phyloP scores from a whole-genome alignment of 169 alveolate species.

The Eimeria falciformis region DNA sequence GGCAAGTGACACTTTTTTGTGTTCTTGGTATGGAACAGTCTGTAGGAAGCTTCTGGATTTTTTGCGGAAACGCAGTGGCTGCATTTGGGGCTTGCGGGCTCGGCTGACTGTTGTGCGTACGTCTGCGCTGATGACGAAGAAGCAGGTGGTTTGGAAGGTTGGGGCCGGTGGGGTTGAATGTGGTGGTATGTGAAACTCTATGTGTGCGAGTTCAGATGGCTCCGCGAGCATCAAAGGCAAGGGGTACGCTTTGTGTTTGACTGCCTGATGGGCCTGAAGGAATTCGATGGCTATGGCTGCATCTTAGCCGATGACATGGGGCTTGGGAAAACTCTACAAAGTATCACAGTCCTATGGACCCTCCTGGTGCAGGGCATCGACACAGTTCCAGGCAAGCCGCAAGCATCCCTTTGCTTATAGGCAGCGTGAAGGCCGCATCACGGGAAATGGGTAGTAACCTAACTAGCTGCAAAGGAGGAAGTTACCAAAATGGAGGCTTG shows the following conservation, averaged over 20 bases:
- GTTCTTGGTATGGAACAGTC: background rate
- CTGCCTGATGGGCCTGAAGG: conserved; percentile 93
- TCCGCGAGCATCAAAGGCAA: conserved; percentile 84
- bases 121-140: no score
- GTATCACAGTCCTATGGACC: conserved; percentile 93
- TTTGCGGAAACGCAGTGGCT: background rate
- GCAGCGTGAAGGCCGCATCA: no score
- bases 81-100: background rate
- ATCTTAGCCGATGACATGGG: conserved; percentile 96
- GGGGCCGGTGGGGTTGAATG: background rate
- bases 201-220: conserved; percentile 58
- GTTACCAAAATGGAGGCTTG: no score
- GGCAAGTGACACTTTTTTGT: background rate
- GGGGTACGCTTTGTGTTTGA: conserved; percentile 94
- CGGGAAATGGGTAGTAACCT: no score
- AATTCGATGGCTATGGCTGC: conserved; percentile 91
- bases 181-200: background rate
- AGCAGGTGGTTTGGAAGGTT: background rate
- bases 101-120: background rate
- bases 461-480: no score
- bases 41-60: background rate
- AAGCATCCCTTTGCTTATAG: no score
- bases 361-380: conserved; percentile 90
- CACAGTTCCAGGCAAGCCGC: conserved; percentile 73
- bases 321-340: conserved; percentile 93